Evolutionary conservation across 345 rosid genomes (phyloP).

Genomic region (Populus euphratica): DNA sequence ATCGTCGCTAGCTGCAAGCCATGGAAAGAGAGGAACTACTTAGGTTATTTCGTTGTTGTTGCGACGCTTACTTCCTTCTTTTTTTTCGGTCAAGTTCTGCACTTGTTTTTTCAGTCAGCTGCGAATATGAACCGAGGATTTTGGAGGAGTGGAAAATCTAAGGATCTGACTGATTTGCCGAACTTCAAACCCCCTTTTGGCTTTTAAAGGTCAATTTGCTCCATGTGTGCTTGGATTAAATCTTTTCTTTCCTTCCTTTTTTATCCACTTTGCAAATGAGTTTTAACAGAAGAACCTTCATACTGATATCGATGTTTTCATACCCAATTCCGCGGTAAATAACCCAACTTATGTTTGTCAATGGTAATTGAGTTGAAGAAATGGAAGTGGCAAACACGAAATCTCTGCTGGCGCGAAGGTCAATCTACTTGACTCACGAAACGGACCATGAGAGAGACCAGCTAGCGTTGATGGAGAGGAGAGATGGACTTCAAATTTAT

Average conservation of each 20-base stretch:
- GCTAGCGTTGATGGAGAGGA: background rate
- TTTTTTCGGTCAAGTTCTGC: background rate
- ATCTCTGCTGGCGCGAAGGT: background rate
- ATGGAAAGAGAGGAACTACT: conserved; percentile 10
- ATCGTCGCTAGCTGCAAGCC: background rate
- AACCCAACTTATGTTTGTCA: no score
- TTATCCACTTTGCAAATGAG: no score
- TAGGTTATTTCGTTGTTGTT: conserved; percentile 17
- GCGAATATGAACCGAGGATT: background rate
- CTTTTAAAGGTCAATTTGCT: background rate
- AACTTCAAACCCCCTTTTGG: background rate
- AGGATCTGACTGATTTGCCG: background rate
- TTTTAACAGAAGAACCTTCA: no score
- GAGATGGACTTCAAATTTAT: background rate
- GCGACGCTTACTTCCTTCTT: background rate
- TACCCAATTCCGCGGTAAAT: no score
- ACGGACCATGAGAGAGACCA: background rate
- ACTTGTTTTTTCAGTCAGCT: conserved; percentile 8
- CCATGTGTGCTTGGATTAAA: no score
- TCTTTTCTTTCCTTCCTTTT: no score
- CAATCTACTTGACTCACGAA: background rate
- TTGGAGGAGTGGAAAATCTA: no score
- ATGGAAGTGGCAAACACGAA: background rate
- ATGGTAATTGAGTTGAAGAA: no score
- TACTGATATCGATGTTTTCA: no score